phyloP scores from a whole-genome alignment of 2,329 filamentous ascomycete genomes.

The Proliferodiscus dingleyae region DNA sequence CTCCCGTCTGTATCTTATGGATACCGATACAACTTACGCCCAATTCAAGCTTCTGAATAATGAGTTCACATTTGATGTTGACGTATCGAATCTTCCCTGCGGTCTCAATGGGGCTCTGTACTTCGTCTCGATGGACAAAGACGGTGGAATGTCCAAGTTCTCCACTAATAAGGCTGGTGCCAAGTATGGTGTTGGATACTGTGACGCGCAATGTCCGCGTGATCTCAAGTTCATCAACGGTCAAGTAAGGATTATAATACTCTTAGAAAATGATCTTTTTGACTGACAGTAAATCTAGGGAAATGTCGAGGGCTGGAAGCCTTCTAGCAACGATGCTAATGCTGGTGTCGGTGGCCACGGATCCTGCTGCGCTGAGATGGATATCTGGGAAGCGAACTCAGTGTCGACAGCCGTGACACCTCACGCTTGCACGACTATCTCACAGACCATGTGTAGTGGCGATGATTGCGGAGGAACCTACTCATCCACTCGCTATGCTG shows the following conservation, averaged over 20 bases:
- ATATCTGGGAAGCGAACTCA: constrained; percentile 60
- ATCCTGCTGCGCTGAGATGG: constrained; percentile 63
- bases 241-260: constrained; percentile 32
- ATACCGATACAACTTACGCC: constrained; percentile 56
- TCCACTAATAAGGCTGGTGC: constrained; percentile 54
- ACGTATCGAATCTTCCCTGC: constrained; percentile 59
- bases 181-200: constrained; percentile 54
- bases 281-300: constrained; percentile 32
- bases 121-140: constrained; percentile 56
- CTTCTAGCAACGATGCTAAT: constrained; percentile 44
- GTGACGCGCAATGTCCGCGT: constrained; percentile 51
- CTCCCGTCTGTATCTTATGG: constrained; percentile 61
- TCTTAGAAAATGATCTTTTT: neutral
- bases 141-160: constrained; percentile 53
- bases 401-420: constrained; percentile 53
- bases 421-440: constrained; percentile 46
- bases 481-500: constrained; percentile 40
- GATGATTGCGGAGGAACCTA: constrained; percentile 39
- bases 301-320: constrained; percentile 48
- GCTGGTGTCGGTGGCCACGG: constrained; percentile 49
- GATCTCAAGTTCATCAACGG: constrained; percentile 49
- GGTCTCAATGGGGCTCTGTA: constrained; percentile 70
- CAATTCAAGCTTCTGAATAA: constrained; percentile 60
- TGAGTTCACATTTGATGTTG: constrained; percentile 70
- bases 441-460: constrained; percentile 36